These are phyloP conservation scores for Macrolepiota dolichaula DNA, from an alignment of 768 basidiomycete genomes.

Conservation along the genomic window DNA sequence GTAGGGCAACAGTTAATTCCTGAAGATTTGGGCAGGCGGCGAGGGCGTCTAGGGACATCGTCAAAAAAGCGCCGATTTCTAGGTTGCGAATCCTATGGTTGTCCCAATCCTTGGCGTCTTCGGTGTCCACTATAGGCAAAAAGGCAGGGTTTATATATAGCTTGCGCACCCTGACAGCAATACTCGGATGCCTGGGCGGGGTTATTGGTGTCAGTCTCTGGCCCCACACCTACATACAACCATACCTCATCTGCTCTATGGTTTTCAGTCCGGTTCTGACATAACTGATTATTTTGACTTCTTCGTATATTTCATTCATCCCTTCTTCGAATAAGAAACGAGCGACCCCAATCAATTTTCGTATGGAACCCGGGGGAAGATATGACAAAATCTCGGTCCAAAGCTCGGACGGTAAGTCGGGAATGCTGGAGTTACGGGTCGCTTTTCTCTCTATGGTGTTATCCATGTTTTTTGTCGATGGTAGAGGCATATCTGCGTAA, in stretches of 20 bases:
- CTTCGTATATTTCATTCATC: conserved; percentile 25
- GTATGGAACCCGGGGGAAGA: conserved; percentile 17
- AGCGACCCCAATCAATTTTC: conserved; percentile 24
- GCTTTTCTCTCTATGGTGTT: neutral
- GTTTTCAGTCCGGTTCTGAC: conserved; percentile 17
- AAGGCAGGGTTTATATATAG: conserved; percentile 26
- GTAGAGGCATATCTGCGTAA: neutral
- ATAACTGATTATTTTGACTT: conserved; percentile 21
- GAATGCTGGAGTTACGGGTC: neutral
- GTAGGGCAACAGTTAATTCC: conserved; percentile 20
- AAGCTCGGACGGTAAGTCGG: conserved; percentile 23
- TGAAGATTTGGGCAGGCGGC: conserved; percentile 17
- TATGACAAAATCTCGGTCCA: conserved; percentile 24
- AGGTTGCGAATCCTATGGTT: neutral
- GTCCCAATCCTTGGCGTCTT: neutral
- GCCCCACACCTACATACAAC: neutral
- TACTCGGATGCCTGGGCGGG: conserved; percentile 13
- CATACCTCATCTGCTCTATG: conserved; percentile 21
- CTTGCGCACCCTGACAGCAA: conserved; percentile 18
- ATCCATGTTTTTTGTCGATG: neutral
- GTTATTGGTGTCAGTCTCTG: neutral
- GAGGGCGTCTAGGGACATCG: conserved; percentile 10
- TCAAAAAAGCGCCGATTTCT: conserved; percentile 8
- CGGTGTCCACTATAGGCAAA: conserved; percentile 17
- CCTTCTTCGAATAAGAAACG: conserved; percentile 25